Conservation (phyloP, 192 early-diverging fungal species). For the Coemansia guatemalensis region DNA sequence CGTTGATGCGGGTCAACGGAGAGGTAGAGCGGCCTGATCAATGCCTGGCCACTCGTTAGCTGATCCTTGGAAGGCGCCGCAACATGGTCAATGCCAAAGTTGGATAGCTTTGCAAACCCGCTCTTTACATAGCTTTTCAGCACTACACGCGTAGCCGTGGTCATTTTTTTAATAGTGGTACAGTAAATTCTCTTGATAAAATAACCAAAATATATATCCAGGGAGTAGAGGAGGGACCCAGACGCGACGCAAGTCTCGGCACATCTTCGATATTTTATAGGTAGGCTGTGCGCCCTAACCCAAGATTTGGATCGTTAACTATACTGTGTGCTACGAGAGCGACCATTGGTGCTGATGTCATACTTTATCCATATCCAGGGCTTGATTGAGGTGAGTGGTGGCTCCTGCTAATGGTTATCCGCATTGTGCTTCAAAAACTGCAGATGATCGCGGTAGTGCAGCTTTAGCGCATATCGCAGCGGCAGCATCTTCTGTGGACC, state of each 20-base stretch:
- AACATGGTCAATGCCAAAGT: conserved; percentile 22
- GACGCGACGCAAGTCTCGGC: neutral
- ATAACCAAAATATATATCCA: neutral
- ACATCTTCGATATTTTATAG: neutral
- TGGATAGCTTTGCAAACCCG: conserved; percentile 21
- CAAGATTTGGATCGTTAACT: too few relatives aligned
- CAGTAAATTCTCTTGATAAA: neutral
- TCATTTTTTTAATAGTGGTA: neutral
- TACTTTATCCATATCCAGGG: neutral
- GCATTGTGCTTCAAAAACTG: neutral
- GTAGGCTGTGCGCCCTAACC: too few relatives aligned
- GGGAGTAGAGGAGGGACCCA: neutral
- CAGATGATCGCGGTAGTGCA: conserved; percentile 27
- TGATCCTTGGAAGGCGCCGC: conserved; percentile 19
- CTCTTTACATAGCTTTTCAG: conserved; percentile 19
- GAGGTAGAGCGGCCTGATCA: conserved; percentile 66
- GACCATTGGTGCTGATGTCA: neutral
- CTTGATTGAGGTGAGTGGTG: neutral
- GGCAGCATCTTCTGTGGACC: conserved; percentile 47
- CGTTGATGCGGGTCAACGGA: conserved; percentile 78
- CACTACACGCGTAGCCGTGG: conserved; percentile 18
- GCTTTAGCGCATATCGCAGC: conserved; percentile 41
- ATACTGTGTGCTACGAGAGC: too few relatives aligned
- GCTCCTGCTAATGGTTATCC: neutral
- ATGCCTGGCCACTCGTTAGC: conserved; percentile 22